Conservation (phyloP, 2,329 filamentous ascomycete genomes). For the Boeremia exigua region DNA sequence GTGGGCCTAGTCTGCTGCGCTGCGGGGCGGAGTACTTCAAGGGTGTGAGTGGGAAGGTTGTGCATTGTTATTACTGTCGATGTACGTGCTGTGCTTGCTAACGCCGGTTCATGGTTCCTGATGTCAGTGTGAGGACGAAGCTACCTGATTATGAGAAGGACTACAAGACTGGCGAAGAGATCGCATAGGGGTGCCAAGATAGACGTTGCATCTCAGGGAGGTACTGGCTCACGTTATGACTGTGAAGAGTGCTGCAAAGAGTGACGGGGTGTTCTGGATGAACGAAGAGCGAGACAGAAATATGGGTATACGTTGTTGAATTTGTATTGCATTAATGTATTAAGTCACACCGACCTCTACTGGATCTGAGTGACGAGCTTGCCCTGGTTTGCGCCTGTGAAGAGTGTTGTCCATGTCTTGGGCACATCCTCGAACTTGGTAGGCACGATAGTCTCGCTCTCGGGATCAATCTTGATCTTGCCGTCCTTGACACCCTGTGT, state of each 20-base stretch:
- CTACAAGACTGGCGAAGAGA: conserved; percentile 46
- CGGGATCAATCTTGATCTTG: conserved; percentile 53
- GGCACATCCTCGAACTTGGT: conserved; percentile 58
- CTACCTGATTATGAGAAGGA: conserved; percentile 46
- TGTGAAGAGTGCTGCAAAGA: not conserved
- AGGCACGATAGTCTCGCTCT: conserved; percentile 57
- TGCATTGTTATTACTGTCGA: conserved; percentile 48
- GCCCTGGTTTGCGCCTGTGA: conserved; percentile 55
- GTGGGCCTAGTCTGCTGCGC: conserved; percentile 33
- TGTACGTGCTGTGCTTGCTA: conserved; percentile 52
- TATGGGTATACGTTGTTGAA: not conserved
- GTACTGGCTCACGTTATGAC: not conserved
- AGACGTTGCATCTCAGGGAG: conserved; percentile 39
- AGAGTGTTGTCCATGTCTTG: conserved; percentile 57
- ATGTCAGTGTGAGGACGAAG: conserved; percentile 49
- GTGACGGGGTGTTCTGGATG: not conserved
- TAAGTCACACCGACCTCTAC: not conserved
- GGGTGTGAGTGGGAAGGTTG: conserved; percentile 44
- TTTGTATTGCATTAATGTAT: not conserved
- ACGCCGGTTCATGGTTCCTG: conserved; percentile 49
- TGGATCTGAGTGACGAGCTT: conserved; percentile 53
- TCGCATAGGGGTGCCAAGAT: conserved; percentile 44
- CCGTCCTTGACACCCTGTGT: conserved; percentile 49
- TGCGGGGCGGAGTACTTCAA: conserved; percentile 40
- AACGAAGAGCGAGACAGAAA: not conserved